phyloP scores from a whole-genome alignment of 2,329 filamentous ascomycete genomes.

The Aureobasidium vineae region DNA sequence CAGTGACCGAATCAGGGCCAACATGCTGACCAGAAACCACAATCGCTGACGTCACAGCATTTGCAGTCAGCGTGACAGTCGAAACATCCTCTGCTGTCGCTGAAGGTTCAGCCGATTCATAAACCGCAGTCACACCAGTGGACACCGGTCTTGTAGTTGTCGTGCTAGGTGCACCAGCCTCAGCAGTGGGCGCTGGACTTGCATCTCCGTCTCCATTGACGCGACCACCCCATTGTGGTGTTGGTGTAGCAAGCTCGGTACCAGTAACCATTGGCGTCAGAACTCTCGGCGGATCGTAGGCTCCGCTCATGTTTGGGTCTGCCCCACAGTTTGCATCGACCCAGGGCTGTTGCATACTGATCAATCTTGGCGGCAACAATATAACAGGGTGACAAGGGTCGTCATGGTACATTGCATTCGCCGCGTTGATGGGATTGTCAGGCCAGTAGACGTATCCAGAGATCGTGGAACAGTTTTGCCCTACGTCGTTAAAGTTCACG shows the following conservation, averaged over 20 bases:
- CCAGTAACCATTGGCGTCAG: constrained; percentile 13
- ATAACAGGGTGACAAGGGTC: constrained; percentile 25
- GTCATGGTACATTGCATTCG: background rate
- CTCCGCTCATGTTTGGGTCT: constrained; percentile 15
- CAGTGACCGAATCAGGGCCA: constrained; percentile 5
- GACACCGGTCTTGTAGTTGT: constrained; percentile 10
- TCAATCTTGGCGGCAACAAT: constrained; percentile 8
- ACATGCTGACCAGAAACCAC: constrained; percentile 15
- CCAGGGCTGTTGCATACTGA: constrained; percentile 22
- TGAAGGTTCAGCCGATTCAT: background rate
- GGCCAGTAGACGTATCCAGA: constrained; percentile 27
- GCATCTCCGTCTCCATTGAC: background rate
- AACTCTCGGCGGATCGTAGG: constrained; percentile 22
- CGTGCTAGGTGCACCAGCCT: constrained; percentile 13
- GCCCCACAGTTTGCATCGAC: background rate
- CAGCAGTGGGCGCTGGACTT: constrained; percentile 12
- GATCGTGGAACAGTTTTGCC: constrained; percentile 22
- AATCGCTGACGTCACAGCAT: constrained; percentile 7
- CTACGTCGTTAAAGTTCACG: constrained; percentile 22
- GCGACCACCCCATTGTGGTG: constrained; percentile 1
- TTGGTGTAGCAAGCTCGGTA: background rate
- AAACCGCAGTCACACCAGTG: constrained; percentile 11
- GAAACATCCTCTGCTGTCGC: background rate
- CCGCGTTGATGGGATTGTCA: constrained; percentile 26
- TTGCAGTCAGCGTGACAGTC: background rate